phyloP scores from a whole-genome alignment of 148 eudicot genomes.

The Drosera capensis region DNA sequence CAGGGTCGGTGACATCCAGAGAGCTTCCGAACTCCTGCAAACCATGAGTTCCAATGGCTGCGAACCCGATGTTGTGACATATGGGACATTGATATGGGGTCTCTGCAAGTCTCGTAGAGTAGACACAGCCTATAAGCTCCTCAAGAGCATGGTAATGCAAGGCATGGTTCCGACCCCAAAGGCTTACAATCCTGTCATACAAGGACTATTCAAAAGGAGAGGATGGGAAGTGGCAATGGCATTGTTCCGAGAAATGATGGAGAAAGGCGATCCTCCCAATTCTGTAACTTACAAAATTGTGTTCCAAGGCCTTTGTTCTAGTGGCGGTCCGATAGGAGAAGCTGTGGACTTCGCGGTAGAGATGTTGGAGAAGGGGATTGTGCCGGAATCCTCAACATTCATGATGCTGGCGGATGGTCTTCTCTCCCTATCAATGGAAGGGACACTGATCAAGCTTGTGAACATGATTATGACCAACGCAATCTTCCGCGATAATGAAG shows the following conservation, averaged over 20 bases:
- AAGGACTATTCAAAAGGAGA: slow-evolving; percentile 47
- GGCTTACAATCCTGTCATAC: slow-evolving; percentile 78
- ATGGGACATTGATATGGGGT: slow-evolving; percentile 81
- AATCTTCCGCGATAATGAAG: slow-evolving; percentile 48
- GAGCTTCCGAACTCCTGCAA: slow-evolving; percentile 85
- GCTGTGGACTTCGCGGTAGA: slow-evolving; percentile 72
- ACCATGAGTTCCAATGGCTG: slow-evolving; percentile 86
- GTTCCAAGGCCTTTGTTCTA: slow-evolving; percentile 77
- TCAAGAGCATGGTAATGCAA: slow-evolving; percentile 67
- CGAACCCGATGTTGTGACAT: slow-evolving; percentile 81
- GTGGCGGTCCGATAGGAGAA: slow-evolving; percentile 87
- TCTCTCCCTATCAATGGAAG: slow-evolving; percentile 68
- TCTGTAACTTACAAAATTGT: slow-evolving; percentile 48
- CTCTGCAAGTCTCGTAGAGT: slow-evolving; percentile 77
- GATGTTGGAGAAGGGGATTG: slow-evolving; percentile 51
- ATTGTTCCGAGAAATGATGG: slow-evolving; percentile 77
- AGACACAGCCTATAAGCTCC: slow-evolving; percentile 61
- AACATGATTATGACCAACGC: slow-evolving; percentile 50
- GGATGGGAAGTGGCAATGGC: slow-evolving; percentile 52
- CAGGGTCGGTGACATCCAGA: slow-evolving; percentile 63
- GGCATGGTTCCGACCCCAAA: slow-evolving; percentile 70
- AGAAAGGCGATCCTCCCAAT: slow-evolving; percentile 66
- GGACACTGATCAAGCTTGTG: slow-evolving; percentile 47
- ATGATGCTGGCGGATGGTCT: slow-evolving; percentile 88
- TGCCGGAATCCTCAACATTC: slow-evolving; percentile 62